These are phyloP conservation scores for Breviolum minutum DNA, from an alignment of 73 alveolate genomes.

Conservation along the genomic window DNA sequence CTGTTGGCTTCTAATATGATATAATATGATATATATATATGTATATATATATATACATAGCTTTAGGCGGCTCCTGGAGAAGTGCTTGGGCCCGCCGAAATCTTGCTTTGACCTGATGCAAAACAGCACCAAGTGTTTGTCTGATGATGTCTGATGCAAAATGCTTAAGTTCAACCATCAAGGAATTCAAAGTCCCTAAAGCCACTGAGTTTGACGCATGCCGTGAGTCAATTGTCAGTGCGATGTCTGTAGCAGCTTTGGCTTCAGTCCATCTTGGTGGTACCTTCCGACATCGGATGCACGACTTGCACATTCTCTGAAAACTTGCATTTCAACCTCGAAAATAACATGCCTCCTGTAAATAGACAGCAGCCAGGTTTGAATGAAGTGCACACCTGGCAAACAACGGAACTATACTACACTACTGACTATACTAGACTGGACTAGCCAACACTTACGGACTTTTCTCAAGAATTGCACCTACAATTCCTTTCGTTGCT, in stretches of 20 bases:
- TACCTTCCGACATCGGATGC: background rate
- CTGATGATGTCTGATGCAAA: background rate
- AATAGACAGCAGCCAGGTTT: slow-evolving; percentile 61
- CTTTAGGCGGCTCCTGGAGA: slow-evolving; percentile 20
- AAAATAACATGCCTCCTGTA: slow-evolving; percentile 23
- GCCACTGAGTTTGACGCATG: background rate
- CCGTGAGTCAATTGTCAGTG: slow-evolving; percentile 30
- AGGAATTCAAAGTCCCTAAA: background rate
- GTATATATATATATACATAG: too few relatives aligned
- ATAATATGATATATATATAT: too few relatives aligned
- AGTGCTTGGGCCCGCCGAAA: slow-evolving; percentile 71
- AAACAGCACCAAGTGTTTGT: background rate
- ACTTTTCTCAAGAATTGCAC: too few relatives aligned
- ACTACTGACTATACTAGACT: background rate
- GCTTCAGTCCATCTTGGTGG: slow-evolving; percentile 85
- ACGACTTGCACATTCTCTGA: background rate
- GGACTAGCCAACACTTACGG: background rate
- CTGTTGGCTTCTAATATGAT: too few relatives aligned
- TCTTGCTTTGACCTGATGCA: slow-evolving; percentile 55
- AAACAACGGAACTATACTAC: background rate
- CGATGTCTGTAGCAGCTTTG: slow-evolving; percentile 80
- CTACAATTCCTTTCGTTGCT: too few relatives aligned
- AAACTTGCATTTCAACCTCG: too few relatives aligned
- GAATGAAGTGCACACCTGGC: slow-evolving; percentile 75
- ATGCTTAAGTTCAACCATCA: too few relatives aligned